phyloP scores from a whole-genome alignment of 2,329 filamentous ascomycete species.

The Fusarium sp. region DNA sequence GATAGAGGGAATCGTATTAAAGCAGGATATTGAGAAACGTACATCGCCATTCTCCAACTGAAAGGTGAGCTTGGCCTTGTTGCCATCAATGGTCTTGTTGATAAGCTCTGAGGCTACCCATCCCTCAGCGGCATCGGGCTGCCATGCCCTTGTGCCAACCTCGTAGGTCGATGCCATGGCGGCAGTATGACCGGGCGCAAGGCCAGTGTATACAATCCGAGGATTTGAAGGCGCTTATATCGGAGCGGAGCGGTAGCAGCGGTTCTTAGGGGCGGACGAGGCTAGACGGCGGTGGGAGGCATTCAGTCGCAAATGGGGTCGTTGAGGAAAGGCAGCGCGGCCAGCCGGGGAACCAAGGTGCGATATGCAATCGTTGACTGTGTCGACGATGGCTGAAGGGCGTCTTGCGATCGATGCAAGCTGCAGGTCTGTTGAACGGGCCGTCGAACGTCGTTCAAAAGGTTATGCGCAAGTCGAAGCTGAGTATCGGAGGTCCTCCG shows the following conservation, averaged over 20 bases:
- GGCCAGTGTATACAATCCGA: constrained; percentile 32
- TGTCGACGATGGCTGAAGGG: constrained; percentile 8
- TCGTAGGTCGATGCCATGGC: constrained; percentile 95
- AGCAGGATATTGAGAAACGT: constrained; percentile 21
- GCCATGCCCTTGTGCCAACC: constrained; percentile 97
- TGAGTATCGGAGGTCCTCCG: constrained; percentile 34
- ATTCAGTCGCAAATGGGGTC: constrained; percentile 45
- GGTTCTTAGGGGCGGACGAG: constrained; percentile 37
- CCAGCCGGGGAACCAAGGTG: constrained; percentile 27
- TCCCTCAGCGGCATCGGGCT: constrained; percentile 94
- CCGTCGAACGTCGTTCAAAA: constrained; percentile 25
- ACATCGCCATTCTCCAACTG: constrained; percentile 94
- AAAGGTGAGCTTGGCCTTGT: constrained; percentile 90
- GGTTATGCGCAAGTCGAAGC: constrained; percentile 35
- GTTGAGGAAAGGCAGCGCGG: constrained; percentile 31
- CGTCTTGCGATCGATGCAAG: constrained; percentile 32
- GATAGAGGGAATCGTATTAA: background rate
- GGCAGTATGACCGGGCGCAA: constrained; percentile 45
- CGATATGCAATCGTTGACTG: constrained; percentile 17
- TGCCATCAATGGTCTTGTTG: constrained; percentile 84
- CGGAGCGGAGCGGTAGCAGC: constrained; percentile 33
- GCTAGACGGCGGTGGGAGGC: constrained; percentile 41
- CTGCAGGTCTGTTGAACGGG: constrained; percentile 15
- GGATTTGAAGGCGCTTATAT: constrained; percentile 36
- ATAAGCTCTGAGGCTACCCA: constrained; percentile 97